Base-by-base conservation (phyloP, 352 stramenopile species). In the Lagenidium giganteum region DNA sequence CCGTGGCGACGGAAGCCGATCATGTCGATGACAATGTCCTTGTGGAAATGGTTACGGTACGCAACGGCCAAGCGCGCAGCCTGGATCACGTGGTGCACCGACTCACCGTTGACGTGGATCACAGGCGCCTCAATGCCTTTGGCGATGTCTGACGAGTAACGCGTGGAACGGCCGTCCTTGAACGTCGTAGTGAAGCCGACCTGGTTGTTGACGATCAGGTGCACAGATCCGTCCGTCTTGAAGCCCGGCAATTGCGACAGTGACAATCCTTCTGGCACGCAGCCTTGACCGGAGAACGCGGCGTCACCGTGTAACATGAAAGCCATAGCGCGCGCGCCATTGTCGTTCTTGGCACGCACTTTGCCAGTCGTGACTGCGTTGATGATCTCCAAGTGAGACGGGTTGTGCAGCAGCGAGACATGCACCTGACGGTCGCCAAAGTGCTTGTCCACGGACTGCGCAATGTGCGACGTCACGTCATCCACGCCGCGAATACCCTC, bases 181-280 rank as follows among this genome's bases (percentile, higher is more conserved):
- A 73, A 82, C 16, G 75, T 89, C n/a, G 86, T 95, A 9, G 86
- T 96, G 62, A 93, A 96, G 4, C 80, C 86, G 7, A 96, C 81
- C 37, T 95, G 80, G 66, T 96, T 96, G 55, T 95, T 96, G 28
- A 95, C 74, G 18, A 96, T 76, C 27, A 95, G 54, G 40, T 95
- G 85, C 32, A 96, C 64, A 1, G 84, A 83, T 32, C 85, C 85
- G 13, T 68, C 65, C 5, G 75, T 90, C 27, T 62, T 61, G 33
- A 90, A 96, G 44, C 75, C 77, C 3, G 79, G 82, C 20, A 95
- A 48, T 31, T 91, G 80, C 1, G 76, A 84, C 33, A 95, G 67
- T 14, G 61, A 76, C 18, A 95, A 49, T 0, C 69, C 70, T 35
- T 96, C 85, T 0, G 76, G 65, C 8, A 96, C 85, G 38, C 81